Evolutionary conservation across 768 basidiomycete genomes (phyloP), one percentile per base, ranked within the genome.

Genomic region (Lactarius vividus): DNA sequence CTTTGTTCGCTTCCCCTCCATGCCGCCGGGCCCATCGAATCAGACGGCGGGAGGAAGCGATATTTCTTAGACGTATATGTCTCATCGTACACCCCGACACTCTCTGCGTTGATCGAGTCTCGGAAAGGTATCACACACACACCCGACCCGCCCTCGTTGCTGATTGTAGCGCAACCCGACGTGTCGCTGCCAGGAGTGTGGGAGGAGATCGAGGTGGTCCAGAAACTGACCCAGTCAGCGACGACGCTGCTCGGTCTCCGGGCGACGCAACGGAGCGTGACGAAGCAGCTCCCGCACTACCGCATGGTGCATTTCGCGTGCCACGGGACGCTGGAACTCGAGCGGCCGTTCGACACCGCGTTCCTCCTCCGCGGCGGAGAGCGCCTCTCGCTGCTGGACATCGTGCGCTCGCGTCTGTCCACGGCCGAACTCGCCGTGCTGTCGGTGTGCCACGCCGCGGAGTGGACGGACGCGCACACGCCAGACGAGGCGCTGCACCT

Each of bases 401-500:
- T 68, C 18, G 46, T 64, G n/a, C 63, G 63, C 16, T 58, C 66
- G 10, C 46, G 35, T 3, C 33, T 59, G 3, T 16, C 57, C n/a
- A n/a, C 40, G 9, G 67, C 63, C 7, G 67, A 64, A n/a, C 44
- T 68, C 23, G 57, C 61, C 0, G 52, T 65, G 16, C 64, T 65
- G 13, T 65, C 67, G 11, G 67, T 61, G 26, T 69, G 64, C 55
- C 67, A 69, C 23, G 64, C 59, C 6, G 64, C 64, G 39, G 64
- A 46, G 13, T 64, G 60, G 53, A 62, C 57, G 10, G 59, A 61
- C 15, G 20, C n/a, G 31, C 2, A n/a, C 18, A 39, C 35, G 5
- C 42, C 68, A 2, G 70, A 70, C 35, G 64, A 70, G 42, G 68
- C 58, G 13, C 39, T 70, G n/a, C 64, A 66, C 57, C 68, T 69